Evolutionary conservation across 2,329 filamentous ascomycete genomes (phyloP).

Genomic region (Dothistroma pini): DNA sequence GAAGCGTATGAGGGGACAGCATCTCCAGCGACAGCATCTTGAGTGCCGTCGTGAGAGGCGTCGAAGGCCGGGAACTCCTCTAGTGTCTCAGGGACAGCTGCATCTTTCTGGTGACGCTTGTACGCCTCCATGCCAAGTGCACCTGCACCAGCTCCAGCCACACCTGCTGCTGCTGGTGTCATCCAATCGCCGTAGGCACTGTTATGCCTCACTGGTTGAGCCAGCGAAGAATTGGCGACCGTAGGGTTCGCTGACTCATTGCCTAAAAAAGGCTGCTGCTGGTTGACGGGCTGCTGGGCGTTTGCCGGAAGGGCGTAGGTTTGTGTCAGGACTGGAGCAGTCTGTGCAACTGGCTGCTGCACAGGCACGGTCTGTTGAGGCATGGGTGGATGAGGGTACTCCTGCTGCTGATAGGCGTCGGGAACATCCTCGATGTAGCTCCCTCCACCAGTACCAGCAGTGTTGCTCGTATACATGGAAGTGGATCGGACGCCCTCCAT

Average conservation of each 20-base stretch:
- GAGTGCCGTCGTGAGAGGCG: slow-evolving; percentile 3
- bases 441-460: neutral
- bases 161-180: slow-evolving; percentile 44
- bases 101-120: slow-evolving; percentile 22
- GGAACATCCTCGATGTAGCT: slow-evolving; percentile 11
- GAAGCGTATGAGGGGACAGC: neutral
- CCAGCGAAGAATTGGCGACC: slow-evolving; percentile 12
- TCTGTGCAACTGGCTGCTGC: slow-evolving; percentile 6
- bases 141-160: slow-evolving; percentile 43
- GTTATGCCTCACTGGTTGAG: slow-evolving; percentile 30
- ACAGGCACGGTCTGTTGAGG: slow-evolving; percentile 19
- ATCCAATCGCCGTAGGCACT: slow-evolving; percentile 52
- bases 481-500: slow-evolving; percentile 18
- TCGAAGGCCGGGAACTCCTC: neutral
- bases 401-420: slow-evolving; percentile 28
- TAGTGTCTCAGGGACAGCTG: neutral
- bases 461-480: neutral
- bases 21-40: neutral
- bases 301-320: slow-evolving; percentile 25
- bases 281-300: slow-evolving; percentile 19
- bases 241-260: slow-evolving; percentile 18
- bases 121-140: slow-evolving; percentile 27
- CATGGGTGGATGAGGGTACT: slow-evolving; percentile 12
- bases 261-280: slow-evolving; percentile 30
- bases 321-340: slow-evolving; percentile 21